Percentiles rank a stretch among this genome's conserved stretches.
These are phyloP conservation scores for Metschnikowia matae DNA, from an alignment of 805 yeast genomes.

Conservation along the genomic window DNA sequence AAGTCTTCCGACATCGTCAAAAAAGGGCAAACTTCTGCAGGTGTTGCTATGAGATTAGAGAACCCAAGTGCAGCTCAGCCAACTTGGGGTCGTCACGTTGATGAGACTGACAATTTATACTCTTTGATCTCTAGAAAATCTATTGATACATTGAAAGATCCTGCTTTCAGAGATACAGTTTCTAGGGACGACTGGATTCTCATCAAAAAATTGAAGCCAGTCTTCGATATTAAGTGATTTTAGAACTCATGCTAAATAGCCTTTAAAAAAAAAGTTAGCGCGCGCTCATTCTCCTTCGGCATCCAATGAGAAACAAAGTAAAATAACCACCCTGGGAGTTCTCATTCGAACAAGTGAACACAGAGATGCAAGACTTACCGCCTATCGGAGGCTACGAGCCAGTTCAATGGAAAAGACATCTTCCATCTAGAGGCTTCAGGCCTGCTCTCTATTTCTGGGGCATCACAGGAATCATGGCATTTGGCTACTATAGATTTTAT, in stretches of 20 bases:
- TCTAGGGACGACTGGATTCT: slow-evolving; percentile 94
- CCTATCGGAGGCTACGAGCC: slow-evolving; percentile 84
- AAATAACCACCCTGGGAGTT: slow-evolving; percentile 6
- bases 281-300: slow-evolving; percentile 8
- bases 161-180: slow-evolving; percentile 94
- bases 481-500: slow-evolving; percentile 66
- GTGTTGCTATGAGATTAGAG: slow-evolving; percentile 97
- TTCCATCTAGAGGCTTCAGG: slow-evolving; percentile 82
- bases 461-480: slow-evolving; percentile 57
- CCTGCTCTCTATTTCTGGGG: slow-evolving; percentile 69
- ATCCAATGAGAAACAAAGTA: slow-evolving; percentile 15
- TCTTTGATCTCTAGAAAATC: slow-evolving; percentile 88
- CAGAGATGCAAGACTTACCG: slow-evolving; percentile 70
- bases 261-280: neutral
- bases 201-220: slow-evolving; percentile 80
- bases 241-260: neutral
- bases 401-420: slow-evolving; percentile 83
- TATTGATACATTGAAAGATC: slow-evolving; percentile 95
- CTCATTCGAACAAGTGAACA: neutral
- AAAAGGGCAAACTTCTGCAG: slow-evolving; percentile 94
- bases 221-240: slow-evolving; percentile 73
- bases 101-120: slow-evolving; percentile 84
- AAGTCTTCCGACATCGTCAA: slow-evolving; percentile 73
- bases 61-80: slow-evolving; percentile 92
- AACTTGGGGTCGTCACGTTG: slow-evolving; percentile 98